Evolutionary conservation across 306 rosid species (phyloP).

Genomic region (Prosopis cineraria): DNA sequence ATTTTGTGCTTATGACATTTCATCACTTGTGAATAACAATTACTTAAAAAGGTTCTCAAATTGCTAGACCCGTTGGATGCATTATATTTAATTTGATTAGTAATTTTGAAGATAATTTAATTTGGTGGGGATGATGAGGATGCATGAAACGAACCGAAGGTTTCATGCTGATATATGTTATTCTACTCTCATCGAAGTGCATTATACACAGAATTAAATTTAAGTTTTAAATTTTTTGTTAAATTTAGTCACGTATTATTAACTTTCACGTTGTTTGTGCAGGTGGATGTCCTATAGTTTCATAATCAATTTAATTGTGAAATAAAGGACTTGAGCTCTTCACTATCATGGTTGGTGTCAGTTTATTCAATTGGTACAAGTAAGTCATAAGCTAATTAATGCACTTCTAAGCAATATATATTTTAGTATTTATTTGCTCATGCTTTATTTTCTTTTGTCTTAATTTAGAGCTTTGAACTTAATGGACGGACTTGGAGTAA

Average conservation of each 20-base stretch:
- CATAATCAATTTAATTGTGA: conserved; percentile 50
- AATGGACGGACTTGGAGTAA: too few relatives aligned
- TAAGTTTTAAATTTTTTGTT: not conserved
- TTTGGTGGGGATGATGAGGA: not conserved
- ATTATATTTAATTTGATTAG: not conserved
- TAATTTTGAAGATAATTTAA: too few relatives aligned
- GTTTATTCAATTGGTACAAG: too few relatives aligned
- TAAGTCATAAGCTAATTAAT: not conserved
- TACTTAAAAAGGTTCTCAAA: not conserved
- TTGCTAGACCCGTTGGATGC: too few relatives aligned
- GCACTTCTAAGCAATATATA: conserved; percentile 3
- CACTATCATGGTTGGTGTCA: too few relatives aligned
- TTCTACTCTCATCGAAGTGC: not conserved
- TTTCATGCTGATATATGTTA: too few relatives aligned
- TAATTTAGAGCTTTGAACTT: conserved; percentile 20
- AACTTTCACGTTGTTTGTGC: conserved; percentile 33
- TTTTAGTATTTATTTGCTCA: not conserved
- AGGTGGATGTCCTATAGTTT: conserved; percentile 94
- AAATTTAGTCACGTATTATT: conserved; percentile 1
- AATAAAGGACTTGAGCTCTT: too few relatives aligned
- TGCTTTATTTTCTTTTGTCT: conserved; percentile 3
- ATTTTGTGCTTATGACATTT: not conserved
- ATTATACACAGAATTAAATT: not conserved
- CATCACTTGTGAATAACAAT: not conserved
- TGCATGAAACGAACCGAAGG: too few relatives aligned